Conservation (phyloP, 202 grass and related monocot species). For the Panicum hallii region DNA sequence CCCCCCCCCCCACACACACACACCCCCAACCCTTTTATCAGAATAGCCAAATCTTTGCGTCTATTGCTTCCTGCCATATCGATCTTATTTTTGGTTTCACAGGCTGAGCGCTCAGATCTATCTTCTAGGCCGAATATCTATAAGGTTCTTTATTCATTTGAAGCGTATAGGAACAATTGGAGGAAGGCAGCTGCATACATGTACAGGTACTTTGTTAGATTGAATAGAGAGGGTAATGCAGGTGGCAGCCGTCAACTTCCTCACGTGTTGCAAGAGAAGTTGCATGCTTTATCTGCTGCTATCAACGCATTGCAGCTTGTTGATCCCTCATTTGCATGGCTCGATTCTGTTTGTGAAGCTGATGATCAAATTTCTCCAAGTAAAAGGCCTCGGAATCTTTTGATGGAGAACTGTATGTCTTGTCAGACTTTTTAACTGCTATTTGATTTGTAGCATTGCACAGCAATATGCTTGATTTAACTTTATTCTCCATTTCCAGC, state of each 20-base stretch:
- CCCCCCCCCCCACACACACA: too few relatives aligned
- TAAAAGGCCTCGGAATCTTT: constrained; percentile 79
- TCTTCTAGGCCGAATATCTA: constrained; percentile 84
- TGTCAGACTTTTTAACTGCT: constrained; percentile 36
- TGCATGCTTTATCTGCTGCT: constrained; percentile 82
- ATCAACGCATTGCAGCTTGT: constrained; percentile 96
- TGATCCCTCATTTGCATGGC: constrained; percentile 87
- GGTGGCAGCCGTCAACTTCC: constrained; percentile 55
- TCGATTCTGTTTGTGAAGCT: constrained; percentile 67
- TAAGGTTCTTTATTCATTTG: constrained; percentile 97
- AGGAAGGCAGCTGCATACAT: constrained; percentile 94
- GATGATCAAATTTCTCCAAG: constrained; percentile 67
- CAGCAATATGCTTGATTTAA: constrained; percentile 31
- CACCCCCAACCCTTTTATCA: background rate
- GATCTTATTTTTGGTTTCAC: constrained; percentile 33
- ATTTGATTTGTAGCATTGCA: constrained; percentile 32
- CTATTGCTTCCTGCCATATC: constrained; percentile 12
- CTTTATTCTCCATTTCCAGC: constrained; percentile 54
- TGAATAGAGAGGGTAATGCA: constrained; percentile 77
- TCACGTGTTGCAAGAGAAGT: constrained; percentile 74
- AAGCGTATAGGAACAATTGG: constrained; percentile 89
- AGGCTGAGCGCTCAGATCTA: constrained; percentile 95
- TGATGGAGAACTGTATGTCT: constrained; percentile 76
- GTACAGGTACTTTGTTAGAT: constrained; percentile 87
- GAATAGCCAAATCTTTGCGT: constrained; percentile 6